Evolutionary conservation across 1,284 basidiomycete genomes (phyloP), one percentile per base, ranked within the genome.

Genomic region (Ceratobasidium papillatum): DNA sequence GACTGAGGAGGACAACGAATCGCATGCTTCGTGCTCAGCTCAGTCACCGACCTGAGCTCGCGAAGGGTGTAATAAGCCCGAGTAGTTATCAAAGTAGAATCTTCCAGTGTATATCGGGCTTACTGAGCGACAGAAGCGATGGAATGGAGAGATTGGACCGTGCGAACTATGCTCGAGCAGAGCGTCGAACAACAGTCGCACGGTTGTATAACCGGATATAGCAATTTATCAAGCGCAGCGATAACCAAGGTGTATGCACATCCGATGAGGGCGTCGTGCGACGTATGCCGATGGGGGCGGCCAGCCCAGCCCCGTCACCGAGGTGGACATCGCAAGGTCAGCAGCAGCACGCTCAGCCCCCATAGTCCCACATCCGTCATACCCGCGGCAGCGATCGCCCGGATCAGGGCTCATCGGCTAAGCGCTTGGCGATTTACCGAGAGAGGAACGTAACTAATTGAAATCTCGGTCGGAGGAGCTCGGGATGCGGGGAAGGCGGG

Each of bases 81-180:
- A 7, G 52, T 3, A 36, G 56, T 38, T 25, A 59, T 59, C 56
- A 59, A 34, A 14, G 51, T 30, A 3, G 51, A 30, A 59, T 59
- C 56, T 59, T 59, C 56, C 56, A 34, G 51, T 22, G 32, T n/a
- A 34, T 38, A 59, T 59, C 36, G 56, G 56, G 36, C 32, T 59
- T 27, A 59, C 56, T 19, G 30, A 36, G 56, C 30, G 56, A 59
- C 56, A 59, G 61, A 45, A 63, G 43, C 32, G 63, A 65, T 65
- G 63, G 63, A 51, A 65, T 65, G 63, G 47, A n/a, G 63, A 65
- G 63, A 65, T 65, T 65, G n/a, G 38, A 65, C 63, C 63, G 63
- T 65, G 63, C 63, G 63, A 65, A 65, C 38, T 22, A 7, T 45
- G 61, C 25, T 45, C 27, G 61, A 43, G n/a, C 61, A n/a, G 3